A percentile compares a stretch with the other conserved stretches of the same genome.
These are phyloP conservation scores for Arxiozyma slooffiae DNA, from an alignment of 1,139 yeast species.

Conservation along the genomic window DNA sequence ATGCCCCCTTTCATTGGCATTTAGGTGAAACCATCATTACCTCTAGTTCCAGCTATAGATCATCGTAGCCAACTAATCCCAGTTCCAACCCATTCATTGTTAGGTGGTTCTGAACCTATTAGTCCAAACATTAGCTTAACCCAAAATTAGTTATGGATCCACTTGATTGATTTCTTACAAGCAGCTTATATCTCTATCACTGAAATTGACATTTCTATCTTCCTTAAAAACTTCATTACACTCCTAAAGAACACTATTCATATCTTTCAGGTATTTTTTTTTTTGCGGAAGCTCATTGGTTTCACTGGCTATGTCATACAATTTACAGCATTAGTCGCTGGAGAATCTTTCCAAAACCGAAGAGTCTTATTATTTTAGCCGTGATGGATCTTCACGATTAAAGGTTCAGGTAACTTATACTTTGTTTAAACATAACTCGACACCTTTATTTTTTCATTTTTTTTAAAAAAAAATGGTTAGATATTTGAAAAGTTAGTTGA, in stretches of 20 bases:
- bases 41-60: slow-evolving; percentile 33
- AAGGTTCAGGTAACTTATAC: slow-evolving; percentile 83
- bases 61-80: slow-evolving; percentile 37
- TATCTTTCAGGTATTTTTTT: slow-evolving; percentile 82
- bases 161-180: slow-evolving; percentile 59
- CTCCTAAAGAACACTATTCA: slow-evolving; percentile 67
- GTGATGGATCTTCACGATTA: slow-evolving; percentile 85
- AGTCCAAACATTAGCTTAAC: slow-evolving; percentile 41
- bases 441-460: slow-evolving; percentile 72
- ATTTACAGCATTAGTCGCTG: slow-evolving; percentile 78
- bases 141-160: slow-evolving; percentile 77
- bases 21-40: slow-evolving; percentile 58
- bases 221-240: slow-evolving; percentile 68
- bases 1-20: slow-evolving; percentile 69
- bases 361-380: slow-evolving; percentile 78
- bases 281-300: slow-evolving; percentile 84
- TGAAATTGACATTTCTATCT: slow-evolving; percentile 84
- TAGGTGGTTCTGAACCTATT: slow-evolving; percentile 35
- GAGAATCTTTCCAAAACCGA: slow-evolving; percentile 54
- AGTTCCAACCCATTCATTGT: slow-evolving; percentile 37
- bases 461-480: slow-evolving; percentile 81
- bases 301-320: slow-evolving; percentile 74
- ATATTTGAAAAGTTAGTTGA: slow-evolving; percentile 84
- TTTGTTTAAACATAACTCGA: slow-evolving; percentile 68
- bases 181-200: slow-evolving; percentile 73